Percentiles rank a stretch among this genome's conserved stretches.
phyloP scores from a whole-genome alignment of 2,329 filamentous ascomycete genomes.

The Fusarium liriodendri region DNA sequence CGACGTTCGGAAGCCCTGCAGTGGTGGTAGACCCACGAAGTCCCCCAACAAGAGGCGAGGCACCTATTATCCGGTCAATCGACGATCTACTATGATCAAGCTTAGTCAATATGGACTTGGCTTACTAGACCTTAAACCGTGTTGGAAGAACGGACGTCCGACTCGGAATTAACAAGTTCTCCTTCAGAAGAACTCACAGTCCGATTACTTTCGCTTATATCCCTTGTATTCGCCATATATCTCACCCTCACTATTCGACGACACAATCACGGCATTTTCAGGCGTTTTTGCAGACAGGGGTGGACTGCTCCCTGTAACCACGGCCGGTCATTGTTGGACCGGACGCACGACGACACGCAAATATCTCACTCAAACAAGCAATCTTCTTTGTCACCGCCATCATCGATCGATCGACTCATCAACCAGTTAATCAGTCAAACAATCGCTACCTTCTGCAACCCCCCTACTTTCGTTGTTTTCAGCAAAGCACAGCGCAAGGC shows the following conservation, averaged over 20 bases:
- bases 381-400: constrained; percentile 38
- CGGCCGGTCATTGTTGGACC: constrained; percentile 16
- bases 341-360: constrained; percentile 41
- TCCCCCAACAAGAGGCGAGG: constrained; percentile 78
- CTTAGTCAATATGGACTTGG: neutral
- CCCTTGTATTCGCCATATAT: constrained; percentile 14
- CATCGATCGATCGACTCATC: constrained; percentile 15
- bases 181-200: neutral
- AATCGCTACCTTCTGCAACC: constrained; percentile 30
- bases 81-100: constrained; percentile 75
- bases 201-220: constrained; percentile 16
- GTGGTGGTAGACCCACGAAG: constrained; percentile 75
- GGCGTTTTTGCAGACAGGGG: constrained; percentile 32
- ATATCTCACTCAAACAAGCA: constrained; percentile 23
- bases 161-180: neutral
- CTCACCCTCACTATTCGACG: constrained; percentile 24
- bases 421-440: constrained; percentile 21
- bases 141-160: constrained; percentile 11
- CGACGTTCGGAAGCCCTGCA: constrained; percentile 62
- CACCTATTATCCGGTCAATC: constrained; percentile 81
- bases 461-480: constrained; percentile 37
- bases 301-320: constrained; percentile 12
- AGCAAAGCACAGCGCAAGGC: constrained; percentile 43
- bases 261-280: constrained; percentile 34
- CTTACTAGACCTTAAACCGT: neutral